Evolutionary conservation across 768 basidiomycete species (phyloP), one percentile per base, ranked within the genome.

Genomic region (Boletus rubescentipes): DNA sequence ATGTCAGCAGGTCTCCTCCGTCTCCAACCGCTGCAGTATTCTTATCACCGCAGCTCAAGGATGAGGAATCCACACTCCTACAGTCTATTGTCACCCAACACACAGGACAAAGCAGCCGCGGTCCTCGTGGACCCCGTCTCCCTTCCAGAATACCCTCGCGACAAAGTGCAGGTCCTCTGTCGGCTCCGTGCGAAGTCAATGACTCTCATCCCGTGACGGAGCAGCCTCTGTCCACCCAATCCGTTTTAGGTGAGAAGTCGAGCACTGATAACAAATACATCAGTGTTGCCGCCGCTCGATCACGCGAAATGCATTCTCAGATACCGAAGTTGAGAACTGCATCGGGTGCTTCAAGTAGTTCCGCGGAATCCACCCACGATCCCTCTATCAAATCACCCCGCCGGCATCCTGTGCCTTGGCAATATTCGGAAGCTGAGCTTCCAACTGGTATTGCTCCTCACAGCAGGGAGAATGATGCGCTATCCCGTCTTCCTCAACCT

Each of bases 111-210:
- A 62, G 62, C 16, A 71, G 63, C 49, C 73, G 75, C 34, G 70
- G 76, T 46, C 77, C 75, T 40, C 72, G 74, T 29, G 79, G 80
- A 3, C 76, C 81, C 16, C 75, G 77, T 21, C 55, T 66, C 9
- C 73, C 65, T 21, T 67, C 73, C 6, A 60, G 62, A 67, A 61
- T 72, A 70, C 55, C 62, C 53, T 60, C 61, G 7, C 73, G 72
- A 42, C 59, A 67, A 16, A 74, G 72, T 36, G 59, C 54, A 58
- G 55, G 55, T 44, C 14, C 57, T 57, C 6, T 45, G n/a, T 54
- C 49, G 32, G 37, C 49, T 41, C 51, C 45, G 4, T 51, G 46
- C 34, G 48, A 45, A 42, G 23, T 54, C 15, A 35, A 48, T 5
- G 43, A 57, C 10, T 21, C 41, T 35, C 38, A 8, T 10, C 34